These are phyloP conservation scores for Rhizopogon parksii DNA, from an alignment of 1,284 basidiomycete species.

Conservation along the genomic window DNA sequence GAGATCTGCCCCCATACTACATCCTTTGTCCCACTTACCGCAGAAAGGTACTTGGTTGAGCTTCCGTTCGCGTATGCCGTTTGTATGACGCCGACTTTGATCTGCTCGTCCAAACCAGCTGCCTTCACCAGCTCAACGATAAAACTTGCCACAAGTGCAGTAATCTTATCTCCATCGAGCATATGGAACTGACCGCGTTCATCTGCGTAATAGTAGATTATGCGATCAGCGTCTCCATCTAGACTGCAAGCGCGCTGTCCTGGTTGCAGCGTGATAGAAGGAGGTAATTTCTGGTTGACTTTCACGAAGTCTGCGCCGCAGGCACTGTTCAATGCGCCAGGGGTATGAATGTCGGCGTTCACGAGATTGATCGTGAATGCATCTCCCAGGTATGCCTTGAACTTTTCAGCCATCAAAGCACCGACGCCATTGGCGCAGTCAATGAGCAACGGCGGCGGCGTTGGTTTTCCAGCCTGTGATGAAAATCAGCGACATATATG, in stretches of 20 bases:
- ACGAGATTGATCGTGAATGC: conserved; percentile 52
- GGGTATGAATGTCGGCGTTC: conserved; percentile 61
- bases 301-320: conserved; percentile 99
- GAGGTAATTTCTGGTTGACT: conserved; percentile 81
- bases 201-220: conserved; percentile 93
- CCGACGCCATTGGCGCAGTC: conserved; percentile 99
- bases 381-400: conserved; percentile 51
- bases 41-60: conserved; percentile 87
- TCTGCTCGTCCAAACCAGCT: conserved; percentile 64
- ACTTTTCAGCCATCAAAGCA: conserved; percentile 58
- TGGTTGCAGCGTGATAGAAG: conserved; percentile 57
- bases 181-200: conserved; percentile 77
- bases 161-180: conserved; percentile 98
- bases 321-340: conserved; percentile 75
- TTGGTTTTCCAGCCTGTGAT: conserved; percentile 54
- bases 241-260: conserved; percentile 86
- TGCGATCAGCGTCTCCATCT: conserved; percentile 95
- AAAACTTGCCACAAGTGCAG: conserved; percentile 88
- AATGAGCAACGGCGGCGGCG: conserved; percentile 62
- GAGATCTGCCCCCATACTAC: neutral
- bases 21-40: conserved; percentile 39
- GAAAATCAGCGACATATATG: conserved; percentile 9
- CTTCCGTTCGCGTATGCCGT: conserved; percentile 99
- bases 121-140: conserved; percentile 86
- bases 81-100: conserved; percentile 92